A percentile compares a stretch with the other conserved stretches of the same genome.
phyloP scores from a whole-genome alignment of 805 yeast genomes.

The Nakazawaea laoshanensis region DNA sequence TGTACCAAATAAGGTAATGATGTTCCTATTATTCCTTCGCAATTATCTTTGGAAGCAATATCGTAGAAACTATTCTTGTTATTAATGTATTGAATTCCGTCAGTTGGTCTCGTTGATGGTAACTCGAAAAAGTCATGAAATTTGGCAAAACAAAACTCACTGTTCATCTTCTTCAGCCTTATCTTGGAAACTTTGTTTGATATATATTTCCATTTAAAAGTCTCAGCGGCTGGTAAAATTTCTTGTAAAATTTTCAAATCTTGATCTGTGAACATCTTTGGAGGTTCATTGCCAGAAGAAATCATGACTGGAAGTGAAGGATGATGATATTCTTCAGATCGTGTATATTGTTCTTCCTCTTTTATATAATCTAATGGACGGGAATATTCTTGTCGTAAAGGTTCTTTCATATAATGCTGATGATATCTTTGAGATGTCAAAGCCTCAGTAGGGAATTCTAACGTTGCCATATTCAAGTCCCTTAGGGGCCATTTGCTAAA shows the following conservation, averaged over 20 bases:
- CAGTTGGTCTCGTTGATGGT: conserved; percentile 1
- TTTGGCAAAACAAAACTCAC: conserved; percentile 8
- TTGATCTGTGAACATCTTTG: conserved; percentile 2
- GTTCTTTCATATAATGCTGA: too few species aligned
- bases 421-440: too few species aligned
- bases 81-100: conserved; percentile 7
- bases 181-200: conserved; percentile 9
- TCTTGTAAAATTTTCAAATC: conserved; percentile 5
- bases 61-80: conserved; percentile 7
- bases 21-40: conserved; percentile 9
- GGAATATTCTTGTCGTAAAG: too few species aligned
- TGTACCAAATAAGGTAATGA: conserved; percentile 9
- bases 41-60: conserved; percentile 1
- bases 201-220: conserved; percentile 11
- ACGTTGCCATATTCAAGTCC: too few species aligned
- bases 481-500: too few species aligned
- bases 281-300: neutral
- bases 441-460: too few species aligned
- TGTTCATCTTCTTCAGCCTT: conserved; percentile 9
- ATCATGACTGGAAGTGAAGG: too few species aligned
- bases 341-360: too few species aligned
- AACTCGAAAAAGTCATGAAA: conserved; percentile 9
- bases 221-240: conserved; percentile 6
- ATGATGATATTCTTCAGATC: too few species aligned
- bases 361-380: too few species aligned